phyloP scores from a whole-genome alignment of 805 yeast species.

The Cyberlindnera euphorbiae region DNA sequence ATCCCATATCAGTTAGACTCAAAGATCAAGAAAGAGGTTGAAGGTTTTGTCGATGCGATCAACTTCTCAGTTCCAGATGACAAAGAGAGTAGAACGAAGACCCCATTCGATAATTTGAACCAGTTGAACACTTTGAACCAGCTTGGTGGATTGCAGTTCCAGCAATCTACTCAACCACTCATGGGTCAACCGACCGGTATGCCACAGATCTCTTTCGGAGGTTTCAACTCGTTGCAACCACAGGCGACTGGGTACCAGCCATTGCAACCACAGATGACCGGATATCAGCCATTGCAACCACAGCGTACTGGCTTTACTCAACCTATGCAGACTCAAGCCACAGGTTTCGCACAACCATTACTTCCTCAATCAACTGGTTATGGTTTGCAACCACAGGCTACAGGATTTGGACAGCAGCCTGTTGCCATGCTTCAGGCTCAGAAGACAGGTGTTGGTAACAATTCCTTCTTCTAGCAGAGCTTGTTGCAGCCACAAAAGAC shows the following conservation, averaged over 20 bases:
- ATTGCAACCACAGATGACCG: constrained; percentile 32
- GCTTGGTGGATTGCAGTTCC: constrained; percentile 30
- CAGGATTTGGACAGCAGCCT: constrained; percentile 27
- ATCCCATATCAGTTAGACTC: constrained; percentile 71
- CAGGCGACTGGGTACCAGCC: constrained; percentile 25
- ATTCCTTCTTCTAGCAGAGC: constrained; percentile 33
- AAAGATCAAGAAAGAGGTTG: constrained; percentile 75
- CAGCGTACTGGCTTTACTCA: constrained; percentile 26
- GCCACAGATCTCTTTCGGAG: constrained; percentile 23
- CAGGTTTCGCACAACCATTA: constrained; percentile 42
- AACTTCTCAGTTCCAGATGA: constrained; percentile 69
- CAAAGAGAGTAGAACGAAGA: constrained; percentile 23
- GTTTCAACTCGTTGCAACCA: constrained; percentile 23
- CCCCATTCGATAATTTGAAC: constrained; percentile 38
- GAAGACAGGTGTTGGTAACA: constrained; percentile 53
- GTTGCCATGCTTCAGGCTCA: constrained; percentile 49
- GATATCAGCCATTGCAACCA: constrained; percentile 31
- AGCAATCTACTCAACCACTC: constrained; percentile 20
- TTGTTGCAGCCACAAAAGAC: constrained; percentile 28
- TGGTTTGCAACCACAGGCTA: constrained; percentile 27
- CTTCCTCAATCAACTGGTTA: constrained; percentile 35
- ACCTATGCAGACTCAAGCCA: constrained; percentile 29
- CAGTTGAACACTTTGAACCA: constrained; percentile 31
- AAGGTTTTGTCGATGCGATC: constrained; percentile 85
- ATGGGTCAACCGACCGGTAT: constrained; percentile 20